Conservation (phyloP, 805 yeast species). For the Metschnikowia drakensbergensis region DNA sequence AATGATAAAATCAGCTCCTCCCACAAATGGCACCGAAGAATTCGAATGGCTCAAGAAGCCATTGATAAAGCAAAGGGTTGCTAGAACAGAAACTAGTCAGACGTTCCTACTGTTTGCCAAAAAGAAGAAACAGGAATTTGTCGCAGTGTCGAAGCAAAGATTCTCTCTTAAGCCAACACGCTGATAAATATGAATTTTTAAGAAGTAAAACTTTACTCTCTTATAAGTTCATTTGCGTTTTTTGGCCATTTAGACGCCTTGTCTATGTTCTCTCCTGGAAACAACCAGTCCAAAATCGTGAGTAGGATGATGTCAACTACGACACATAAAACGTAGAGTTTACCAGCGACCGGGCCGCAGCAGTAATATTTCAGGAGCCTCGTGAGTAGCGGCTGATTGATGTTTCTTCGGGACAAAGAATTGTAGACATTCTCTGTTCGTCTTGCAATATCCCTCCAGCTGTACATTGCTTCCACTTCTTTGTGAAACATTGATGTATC, state of each 20-base stretch:
- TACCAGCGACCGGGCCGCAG: conserved; percentile 83
- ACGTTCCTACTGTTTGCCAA: background rate
- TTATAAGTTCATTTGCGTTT: conserved; percentile 9
- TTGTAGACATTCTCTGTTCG: conserved; percentile 83
- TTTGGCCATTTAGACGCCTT: conserved; percentile 76
- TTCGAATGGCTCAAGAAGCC: conserved; percentile 1
- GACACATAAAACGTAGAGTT: conserved; percentile 72
- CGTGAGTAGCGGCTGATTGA: conserved; percentile 52
- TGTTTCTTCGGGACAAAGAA: conserved; percentile 35
- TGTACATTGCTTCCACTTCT: conserved; percentile 77
- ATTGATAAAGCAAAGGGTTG: background rate
- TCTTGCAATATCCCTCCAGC: conserved; percentile 85
- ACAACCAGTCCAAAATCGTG: conserved; percentile 60
- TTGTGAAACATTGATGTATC: conserved; percentile 77
- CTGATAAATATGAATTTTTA: background rate
- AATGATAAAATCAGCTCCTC: conserved; percentile 18
- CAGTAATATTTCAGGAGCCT: conserved; percentile 62
- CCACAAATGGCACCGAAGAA: background rate
- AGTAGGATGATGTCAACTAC: conserved; percentile 73
- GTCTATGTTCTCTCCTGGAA: conserved; percentile 71
- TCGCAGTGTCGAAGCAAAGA: background rate
- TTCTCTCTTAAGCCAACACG: background rate
- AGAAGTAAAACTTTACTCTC: background rate
- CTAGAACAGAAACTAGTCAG: background rate
- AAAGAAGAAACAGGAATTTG: background rate